phyloP scores from a whole-genome alignment of 202 grass and related monocot genomes.

The Carex arenaria region DNA sequence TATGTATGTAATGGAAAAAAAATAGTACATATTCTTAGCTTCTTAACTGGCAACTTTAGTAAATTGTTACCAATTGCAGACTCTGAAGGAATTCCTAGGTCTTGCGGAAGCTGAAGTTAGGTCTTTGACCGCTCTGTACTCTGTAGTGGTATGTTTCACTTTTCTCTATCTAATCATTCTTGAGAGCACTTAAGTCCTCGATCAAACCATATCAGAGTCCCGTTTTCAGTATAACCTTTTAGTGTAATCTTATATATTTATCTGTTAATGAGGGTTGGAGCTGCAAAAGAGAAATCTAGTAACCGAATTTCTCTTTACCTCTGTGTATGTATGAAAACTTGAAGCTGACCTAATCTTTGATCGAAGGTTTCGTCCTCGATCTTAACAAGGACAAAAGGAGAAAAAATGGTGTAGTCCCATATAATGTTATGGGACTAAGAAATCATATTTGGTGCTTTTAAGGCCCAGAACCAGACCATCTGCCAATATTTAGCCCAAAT shows the following conservation, averaged over 20 bases:
- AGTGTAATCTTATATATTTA: background rate
- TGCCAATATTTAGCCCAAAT: background rate
- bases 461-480: background rate
- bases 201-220: background rate
- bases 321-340: slow-evolving; percentile 9
- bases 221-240: background rate
- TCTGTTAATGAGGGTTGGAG: background rate
- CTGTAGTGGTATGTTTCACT: slow-evolving; percentile 49
- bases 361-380: background rate
- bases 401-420: background rate
- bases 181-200: background rate
- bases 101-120: slow-evolving; percentile 73
- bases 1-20: slow-evolving; percentile 8
- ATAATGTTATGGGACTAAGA: background rate
- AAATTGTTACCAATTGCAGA: slow-evolving; percentile 40
- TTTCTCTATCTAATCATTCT: background rate
- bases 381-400: background rate
- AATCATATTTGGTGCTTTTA: background rate
- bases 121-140: slow-evolving; percentile 65
- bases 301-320: background rate
- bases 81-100: slow-evolving; percentile 67
- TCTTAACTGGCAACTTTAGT: background rate
- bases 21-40: background rate
- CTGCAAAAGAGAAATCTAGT: background rate
- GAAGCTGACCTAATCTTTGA: background rate